Conservation (phyloP, 202 grass and related monocot species). For the Schoenoplectus triqueter region DNA sequence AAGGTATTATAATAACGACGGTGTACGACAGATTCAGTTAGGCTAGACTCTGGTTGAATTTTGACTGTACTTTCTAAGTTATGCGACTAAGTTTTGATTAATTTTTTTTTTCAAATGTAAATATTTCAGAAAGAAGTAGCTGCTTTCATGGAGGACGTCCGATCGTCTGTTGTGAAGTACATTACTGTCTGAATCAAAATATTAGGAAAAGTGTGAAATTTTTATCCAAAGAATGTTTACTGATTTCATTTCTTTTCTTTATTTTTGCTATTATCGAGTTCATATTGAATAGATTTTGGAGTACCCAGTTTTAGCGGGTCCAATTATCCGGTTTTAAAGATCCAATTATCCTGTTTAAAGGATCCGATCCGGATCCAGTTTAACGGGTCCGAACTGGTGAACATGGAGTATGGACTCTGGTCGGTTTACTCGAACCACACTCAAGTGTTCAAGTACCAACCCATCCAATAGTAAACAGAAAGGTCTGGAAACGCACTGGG, state of each 20-base stretch:
- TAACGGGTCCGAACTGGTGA: background rate
- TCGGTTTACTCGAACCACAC: background rate
- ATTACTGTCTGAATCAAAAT: constrained; percentile 62
- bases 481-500: background rate
- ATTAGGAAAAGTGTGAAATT: constrained; percentile 1
- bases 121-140: constrained; percentile 75
- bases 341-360: background rate
- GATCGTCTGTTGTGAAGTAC: constrained; percentile 79
- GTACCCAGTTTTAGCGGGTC: too few species aligned
- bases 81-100: background rate
- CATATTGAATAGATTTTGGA: background rate
- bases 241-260: background rate
- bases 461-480: background rate
- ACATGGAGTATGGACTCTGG: background rate
- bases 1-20: background rate
- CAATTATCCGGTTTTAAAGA: background rate
- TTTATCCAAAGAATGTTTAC: background rate
- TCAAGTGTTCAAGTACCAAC: background rate
- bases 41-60: background rate
- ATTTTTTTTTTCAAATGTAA: background rate
- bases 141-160: constrained; percentile 74
- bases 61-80: background rate
- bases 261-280: background rate
- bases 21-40: background rate
- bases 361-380: background rate